Evolutionary conservation across 2,329 filamentous ascomycete species (phyloP), one percentile per base, ranked within the genome.

Genomic region (Cladosporium cucumerinum): DNA sequence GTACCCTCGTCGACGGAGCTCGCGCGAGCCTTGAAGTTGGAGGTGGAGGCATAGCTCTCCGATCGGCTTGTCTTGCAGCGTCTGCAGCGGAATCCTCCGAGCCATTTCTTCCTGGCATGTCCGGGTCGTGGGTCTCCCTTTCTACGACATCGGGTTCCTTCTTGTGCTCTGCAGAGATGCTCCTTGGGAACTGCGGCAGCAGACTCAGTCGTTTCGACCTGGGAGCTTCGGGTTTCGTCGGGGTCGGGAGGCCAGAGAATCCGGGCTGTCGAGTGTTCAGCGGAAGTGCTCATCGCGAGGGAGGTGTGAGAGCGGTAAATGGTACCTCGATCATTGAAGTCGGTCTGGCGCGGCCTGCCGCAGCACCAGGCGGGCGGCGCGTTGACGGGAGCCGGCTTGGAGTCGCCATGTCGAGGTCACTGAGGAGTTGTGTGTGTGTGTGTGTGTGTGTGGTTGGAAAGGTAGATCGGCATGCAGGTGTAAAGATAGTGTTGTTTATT

Each of bases 311-410:
- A 36, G 54, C n/a, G 32, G 69, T 66, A 46, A 66, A 65, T 11
- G 67, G 65, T 39, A 73, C 70, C 52, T 75, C 72, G 62, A 73
- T 72, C 73, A 74, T 73, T 52, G 72, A 73, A 43, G 71, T 66
- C 25, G 73, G 73, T 43, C 73, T 62, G 34, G 61, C 61, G 58
- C 68, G 69, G 25, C 67, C 63, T 51, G 65, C 65, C 25, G 65
- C 51, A 32, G 52, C 43, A n/a, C 63, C 66, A 14, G 65, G 61
- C 26, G 65, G 63, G 23, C 71, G 69, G 32, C 68, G 67, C 25
- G 66, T 64, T 16, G 71, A 70, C 2, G 73, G 72, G 48, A 75
- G 66, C 30, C 69, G 68, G 62, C 71, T 74, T 30, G 60, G 60
- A 43, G 60, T 62, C 23, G 60, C 60, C 60, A 62, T 66, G 6